These are phyloP conservation scores for Penicillium silybi DNA, from an alignment of 495 filamentous ascomycete species.

Conservation along the genomic window DNA sequence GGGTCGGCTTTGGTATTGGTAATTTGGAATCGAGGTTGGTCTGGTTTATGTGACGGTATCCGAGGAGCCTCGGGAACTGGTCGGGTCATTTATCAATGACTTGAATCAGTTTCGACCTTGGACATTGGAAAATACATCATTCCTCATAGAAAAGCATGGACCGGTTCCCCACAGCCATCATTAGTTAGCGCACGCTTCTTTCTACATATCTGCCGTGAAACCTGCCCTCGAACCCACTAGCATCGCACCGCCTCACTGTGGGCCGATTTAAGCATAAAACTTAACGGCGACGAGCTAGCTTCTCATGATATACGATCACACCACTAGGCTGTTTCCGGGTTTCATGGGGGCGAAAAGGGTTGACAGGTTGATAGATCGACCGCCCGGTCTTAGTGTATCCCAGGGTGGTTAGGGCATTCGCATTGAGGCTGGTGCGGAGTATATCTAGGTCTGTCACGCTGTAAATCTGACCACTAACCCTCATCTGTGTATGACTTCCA, in stretches of 20 bases:
- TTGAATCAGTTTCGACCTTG: too few relatives aligned
- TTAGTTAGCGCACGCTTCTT: not conserved
- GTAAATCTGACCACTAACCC: not conserved
- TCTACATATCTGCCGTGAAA: conserved; percentile 1
- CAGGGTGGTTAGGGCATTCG: not conserved
- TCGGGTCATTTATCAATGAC: too few relatives aligned
- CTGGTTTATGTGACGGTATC: not conserved
- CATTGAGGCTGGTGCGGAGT: not conserved
- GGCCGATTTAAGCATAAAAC: conserved; percentile 22
- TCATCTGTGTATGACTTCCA: too few relatives aligned
- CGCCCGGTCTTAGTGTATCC: not conserved
- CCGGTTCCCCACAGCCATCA: not conserved
- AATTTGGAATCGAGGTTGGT: not conserved
- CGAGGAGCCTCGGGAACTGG: not conserved
- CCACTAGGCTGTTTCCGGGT: conserved; percentile 6
- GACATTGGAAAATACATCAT: not conserved
- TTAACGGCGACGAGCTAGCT: conserved; percentile 10
- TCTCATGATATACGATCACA: conserved; percentile 4
- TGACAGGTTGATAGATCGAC: not conserved
- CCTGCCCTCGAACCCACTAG: conserved; percentile 10
- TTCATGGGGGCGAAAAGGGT: not conserved
- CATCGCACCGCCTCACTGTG: conserved; percentile 12
- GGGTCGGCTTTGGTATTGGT: not conserved
- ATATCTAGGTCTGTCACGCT: not conserved
- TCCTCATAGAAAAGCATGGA: not conserved